Evolutionary conservation across 192 early-diverging fungal species (phyloP).

Genomic region (Backusella westeae): DNA sequence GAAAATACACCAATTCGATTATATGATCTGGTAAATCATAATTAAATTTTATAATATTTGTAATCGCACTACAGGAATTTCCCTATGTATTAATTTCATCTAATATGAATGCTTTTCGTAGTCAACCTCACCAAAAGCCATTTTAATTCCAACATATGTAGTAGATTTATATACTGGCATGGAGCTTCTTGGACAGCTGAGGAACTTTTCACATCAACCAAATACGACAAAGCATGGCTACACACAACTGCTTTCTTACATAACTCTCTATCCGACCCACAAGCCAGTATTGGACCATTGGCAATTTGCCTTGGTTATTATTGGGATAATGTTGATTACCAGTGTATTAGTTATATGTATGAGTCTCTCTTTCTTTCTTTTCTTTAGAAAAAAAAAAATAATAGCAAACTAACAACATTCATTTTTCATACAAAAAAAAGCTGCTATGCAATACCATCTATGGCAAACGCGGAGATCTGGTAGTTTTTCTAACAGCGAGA

Average conservation of each 20-base stretch:
- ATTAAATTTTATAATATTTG: background rate
- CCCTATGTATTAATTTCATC: background rate
- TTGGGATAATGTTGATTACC: slow-evolving; percentile 6
- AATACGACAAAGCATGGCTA: background rate
- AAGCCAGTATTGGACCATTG: slow-evolving; percentile 8
- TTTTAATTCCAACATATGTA: slow-evolving; percentile 4
- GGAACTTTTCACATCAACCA: background rate
- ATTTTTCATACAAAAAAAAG: background rate
- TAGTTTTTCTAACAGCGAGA: background rate
- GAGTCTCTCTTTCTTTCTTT: background rate
- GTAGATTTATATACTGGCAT: background rate
- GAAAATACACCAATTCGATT: background rate
- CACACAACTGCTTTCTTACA: background rate
- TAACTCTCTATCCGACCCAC: background rate
- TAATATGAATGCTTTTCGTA: background rate
- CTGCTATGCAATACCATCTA: background rate
- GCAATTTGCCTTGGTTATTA: slow-evolving; percentile 22
- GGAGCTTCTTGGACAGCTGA: background rate
- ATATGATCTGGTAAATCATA: background rate
- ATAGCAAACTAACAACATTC: background rate
- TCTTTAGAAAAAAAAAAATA: background rate
- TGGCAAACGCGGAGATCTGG: background rate
- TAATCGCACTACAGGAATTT: background rate
- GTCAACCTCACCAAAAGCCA: background rate
- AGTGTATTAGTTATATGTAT: slow-evolving; percentile 3